phyloP scores from a whole-genome alignment of 2,329 filamentous ascomycete genomes.

The Trichoderma koningiopsis region DNA sequence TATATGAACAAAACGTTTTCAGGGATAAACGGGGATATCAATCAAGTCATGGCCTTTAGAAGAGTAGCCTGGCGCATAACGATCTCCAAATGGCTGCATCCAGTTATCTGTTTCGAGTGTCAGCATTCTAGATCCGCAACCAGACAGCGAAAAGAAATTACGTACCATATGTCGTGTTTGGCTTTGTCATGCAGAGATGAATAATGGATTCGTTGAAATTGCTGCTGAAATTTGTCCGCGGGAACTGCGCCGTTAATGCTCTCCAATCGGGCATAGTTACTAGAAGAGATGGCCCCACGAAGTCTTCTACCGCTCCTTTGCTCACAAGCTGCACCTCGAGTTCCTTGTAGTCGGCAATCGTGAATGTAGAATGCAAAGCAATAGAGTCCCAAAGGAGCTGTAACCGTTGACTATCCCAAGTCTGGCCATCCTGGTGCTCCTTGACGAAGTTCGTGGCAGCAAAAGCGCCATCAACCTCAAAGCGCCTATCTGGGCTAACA shows the following conservation, averaged over 20 bases:
- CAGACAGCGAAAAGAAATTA: not conserved
- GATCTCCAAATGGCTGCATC: not conserved
- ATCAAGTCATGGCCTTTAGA: not conserved
- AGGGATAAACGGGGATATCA: not conserved
- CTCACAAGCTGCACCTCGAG: constrained; percentile 4
- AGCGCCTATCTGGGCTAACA: not conserved
- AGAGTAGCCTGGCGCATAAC: not conserved
- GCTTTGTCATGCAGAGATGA: not conserved
- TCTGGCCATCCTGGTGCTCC: not conserved
- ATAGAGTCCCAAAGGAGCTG: not conserved
- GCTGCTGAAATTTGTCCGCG: not conserved
- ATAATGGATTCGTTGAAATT: constrained; percentile 10
- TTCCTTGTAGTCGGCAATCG: not conserved
- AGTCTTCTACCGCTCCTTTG: not conserved
- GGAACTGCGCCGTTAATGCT: not conserved
- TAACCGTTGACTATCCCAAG: not conserved
- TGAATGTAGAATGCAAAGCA: not conserved
- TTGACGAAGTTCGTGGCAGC: not conserved
- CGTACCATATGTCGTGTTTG: not conserved
- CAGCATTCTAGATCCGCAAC: not conserved
- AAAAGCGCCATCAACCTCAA: constrained; percentile 8
- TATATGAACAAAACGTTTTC: not conserved
- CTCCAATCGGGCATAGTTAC: not conserved
- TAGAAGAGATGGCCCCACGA: not conserved
- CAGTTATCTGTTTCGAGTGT: not conserved